Base-by-base conservation (phyloP, 2,329 filamentous ascomycete genomes). In the Pseudogymnoascus sp. region DNA sequence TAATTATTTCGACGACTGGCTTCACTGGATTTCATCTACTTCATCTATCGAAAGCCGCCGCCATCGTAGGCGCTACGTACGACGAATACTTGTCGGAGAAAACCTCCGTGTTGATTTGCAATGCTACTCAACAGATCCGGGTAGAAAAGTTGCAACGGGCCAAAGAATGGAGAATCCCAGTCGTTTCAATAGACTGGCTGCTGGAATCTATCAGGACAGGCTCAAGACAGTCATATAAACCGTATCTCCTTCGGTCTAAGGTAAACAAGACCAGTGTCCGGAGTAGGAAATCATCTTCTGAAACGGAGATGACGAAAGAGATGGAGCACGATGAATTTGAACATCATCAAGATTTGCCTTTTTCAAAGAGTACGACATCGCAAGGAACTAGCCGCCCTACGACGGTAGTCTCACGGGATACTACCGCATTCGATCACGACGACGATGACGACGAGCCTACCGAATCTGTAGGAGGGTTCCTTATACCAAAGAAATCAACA, bases 1-100 rank as follows among this genome's bases (percentile, higher is more conserved):
- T 97, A 64, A 82, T 79, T 9, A 82, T 97, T 61, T 91, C 88
- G 72, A 91, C 89, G 1, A 90, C 92, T 2, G 89, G 88, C 5
- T 96, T 97, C 71, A 82, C 82, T 8, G 89, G 90, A 6, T 87
- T 96, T 60, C 91, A 97, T 68, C 80, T 96, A 8, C 81, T 93
- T 66, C 94, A 97, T 73, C 79, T 96, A 33, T 87, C 88, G 20
- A 92, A 90, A 73, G 79, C 88, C 2, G 81, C 96, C 25, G 80
- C 80, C 37, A 81, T 95, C 63, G 81, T 96, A 63, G 92, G 94
- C 6, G 94, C 88, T 9, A 84, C 75, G 11, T 97, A 96, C 72
- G 85, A 90, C 38, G 90, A 96, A 72, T 82, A 86, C 59, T 82
- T 97, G 43, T 87, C 86, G 3, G 77, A 83, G 0, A 81, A 84